phyloP scores from a whole-genome alignment of 257 asterid genomes.

The Sherardia arvensis region DNA sequence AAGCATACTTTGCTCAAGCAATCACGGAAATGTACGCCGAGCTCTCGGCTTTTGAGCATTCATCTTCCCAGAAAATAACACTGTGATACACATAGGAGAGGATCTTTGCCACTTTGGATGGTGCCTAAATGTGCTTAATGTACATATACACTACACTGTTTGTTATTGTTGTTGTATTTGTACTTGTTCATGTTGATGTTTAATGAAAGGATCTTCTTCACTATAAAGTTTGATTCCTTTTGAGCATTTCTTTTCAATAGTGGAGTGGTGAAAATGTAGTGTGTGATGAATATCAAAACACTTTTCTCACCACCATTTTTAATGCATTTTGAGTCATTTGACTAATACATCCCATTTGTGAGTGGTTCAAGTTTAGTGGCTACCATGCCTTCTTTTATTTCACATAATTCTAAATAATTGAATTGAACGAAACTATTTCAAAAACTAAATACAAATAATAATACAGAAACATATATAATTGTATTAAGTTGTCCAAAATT shows the following conservation, averaged over 20 bases:
- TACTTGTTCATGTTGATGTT: not conserved
- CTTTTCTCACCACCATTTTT: not conserved
- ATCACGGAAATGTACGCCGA: slow-evolving; percentile 51
- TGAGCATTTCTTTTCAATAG: not conserved
- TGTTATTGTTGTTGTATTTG: not conserved
- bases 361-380: not conserved
- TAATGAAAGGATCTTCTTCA: not conserved
- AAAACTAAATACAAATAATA: too few species aligned
- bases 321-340: not conserved
- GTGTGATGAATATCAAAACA: not conserved
- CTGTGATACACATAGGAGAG: not conserved
- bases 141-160: not conserved
- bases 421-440: not conserved
- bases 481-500: too few species aligned
- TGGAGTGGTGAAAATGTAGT: not conserved
- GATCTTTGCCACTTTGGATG: not conserved
- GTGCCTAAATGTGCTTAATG: not conserved
- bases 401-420: too few species aligned
- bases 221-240: not conserved
- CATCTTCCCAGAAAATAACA: slow-evolving; percentile 26
- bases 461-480: too few species aligned
- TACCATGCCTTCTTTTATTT: not conserved
- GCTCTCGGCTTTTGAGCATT: slow-evolving; percentile 33
- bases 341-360: not conserved
- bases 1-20: slow-evolving; percentile 48